These are phyloP conservation scores for Heterotrichella gracilis DNA, from an alignment of 352 stramenopile species.

Conservation along the genomic window DNA sequence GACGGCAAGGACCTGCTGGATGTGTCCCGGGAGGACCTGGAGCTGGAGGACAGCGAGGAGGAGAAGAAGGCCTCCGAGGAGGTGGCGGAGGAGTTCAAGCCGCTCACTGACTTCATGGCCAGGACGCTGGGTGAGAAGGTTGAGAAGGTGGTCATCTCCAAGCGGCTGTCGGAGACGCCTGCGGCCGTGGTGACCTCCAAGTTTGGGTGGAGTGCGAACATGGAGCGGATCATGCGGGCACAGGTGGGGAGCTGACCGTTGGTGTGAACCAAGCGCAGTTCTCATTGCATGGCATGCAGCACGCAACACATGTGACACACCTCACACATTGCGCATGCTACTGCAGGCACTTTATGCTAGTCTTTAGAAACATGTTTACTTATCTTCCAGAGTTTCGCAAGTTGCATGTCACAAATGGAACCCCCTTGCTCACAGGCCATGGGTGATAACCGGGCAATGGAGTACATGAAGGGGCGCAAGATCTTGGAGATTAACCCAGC, in stretches of 20 bases:
- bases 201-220: conserved; percentile 89
- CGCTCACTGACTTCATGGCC: conserved; percentile 72
- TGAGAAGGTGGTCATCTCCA: conserved; percentile 63
- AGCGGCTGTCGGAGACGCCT: conserved; percentile 55
- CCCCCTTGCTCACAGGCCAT: no score
- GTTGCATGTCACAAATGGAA: no score
- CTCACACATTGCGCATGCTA: no score
- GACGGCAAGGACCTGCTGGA: conserved; percentile 75
- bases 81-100: conserved; percentile 76
- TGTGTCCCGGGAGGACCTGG: conserved; percentile 89
- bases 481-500: conserved; percentile 96
- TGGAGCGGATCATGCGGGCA: conserved; percentile 95
- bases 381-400: no score
- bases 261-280: no score
- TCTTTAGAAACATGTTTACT: no score
- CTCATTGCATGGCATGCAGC: no score
- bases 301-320: no score
- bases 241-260: no score
- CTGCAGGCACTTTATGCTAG: no score
- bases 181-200: conserved; percentile 74
- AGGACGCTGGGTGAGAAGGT: conserved; percentile 67
- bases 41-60: conserved; percentile 92
- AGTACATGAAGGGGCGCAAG: conserved; percentile 34
- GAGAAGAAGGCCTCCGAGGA: no score
- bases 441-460: no score